Conservation (phyloP, 225 moss, liverwort and hornwort genomes). For the Pseudisothecium myosuroides region DNA sequence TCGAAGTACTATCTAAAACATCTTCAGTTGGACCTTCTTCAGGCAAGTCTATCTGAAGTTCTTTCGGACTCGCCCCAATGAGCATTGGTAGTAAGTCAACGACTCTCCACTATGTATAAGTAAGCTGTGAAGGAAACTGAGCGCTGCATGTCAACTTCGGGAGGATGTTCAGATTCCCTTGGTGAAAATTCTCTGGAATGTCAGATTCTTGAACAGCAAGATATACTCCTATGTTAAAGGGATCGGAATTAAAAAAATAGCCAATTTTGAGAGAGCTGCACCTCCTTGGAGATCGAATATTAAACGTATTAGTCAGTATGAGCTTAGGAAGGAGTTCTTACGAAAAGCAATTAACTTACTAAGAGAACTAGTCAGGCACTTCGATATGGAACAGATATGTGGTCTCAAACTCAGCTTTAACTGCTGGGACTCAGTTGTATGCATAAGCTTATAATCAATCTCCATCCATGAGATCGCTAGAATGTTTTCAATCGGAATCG, state of each 20-base stretch:
- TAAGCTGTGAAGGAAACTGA: not conserved
- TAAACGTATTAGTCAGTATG: not conserved
- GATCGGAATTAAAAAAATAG: not conserved
- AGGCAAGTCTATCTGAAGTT: slow-evolving; percentile 12
- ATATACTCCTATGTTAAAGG: not conserved
- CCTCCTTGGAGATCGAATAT: not conserved
- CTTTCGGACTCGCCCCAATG: not conserved
- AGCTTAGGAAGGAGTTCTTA: not conserved
- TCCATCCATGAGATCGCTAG: not conserved
- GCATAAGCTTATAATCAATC: not conserved
- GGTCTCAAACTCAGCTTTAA: not conserved
- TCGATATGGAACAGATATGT: not conserved
- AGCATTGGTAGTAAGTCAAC: not conserved
- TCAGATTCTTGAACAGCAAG: not conserved
- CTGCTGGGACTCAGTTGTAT: not conserved
- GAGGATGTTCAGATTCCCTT: not conserved
- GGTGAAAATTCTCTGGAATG: not conserved
- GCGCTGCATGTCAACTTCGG: not conserved
- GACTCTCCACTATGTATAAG: not conserved
- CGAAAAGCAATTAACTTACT: not conserved
- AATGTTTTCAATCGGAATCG: not conserved
- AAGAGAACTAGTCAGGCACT: not conserved
- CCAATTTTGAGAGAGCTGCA: not conserved
- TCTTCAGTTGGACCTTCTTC: slow-evolving; percentile 38
- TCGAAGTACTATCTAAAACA: slow-evolving; percentile 71